These are phyloP conservation scores for Leavenworthia alabamica DNA, from an alignment of 345 rosid species.

Conservation along the genomic window DNA sequence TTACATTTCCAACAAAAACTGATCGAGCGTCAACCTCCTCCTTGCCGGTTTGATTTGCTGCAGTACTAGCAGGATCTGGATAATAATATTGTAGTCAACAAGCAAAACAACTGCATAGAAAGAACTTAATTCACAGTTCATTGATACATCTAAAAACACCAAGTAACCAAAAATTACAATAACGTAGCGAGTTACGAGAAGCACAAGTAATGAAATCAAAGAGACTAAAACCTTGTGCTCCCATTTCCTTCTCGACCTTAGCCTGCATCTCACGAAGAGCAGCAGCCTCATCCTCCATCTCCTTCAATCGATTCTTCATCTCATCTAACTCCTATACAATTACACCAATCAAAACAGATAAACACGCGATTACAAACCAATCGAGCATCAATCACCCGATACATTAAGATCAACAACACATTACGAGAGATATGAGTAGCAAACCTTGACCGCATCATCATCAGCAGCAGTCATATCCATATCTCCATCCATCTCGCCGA, in stretches of 20 bases:
- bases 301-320: slow-evolving; percentile 94
- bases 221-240: slow-evolving; percentile 60
- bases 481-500: slow-evolving; percentile 72
- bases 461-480: slow-evolving; percentile 68
- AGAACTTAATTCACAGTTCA: neutral
- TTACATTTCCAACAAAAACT: slow-evolving; percentile 94
- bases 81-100: neutral
- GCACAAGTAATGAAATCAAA: neutral
- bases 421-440: neutral
- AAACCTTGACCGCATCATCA: slow-evolving; percentile 78
- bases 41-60: slow-evolving; percentile 59
- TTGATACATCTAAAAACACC: neutral
- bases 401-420: neutral
- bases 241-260: slow-evolving; percentile 97
- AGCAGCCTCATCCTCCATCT: slow-evolving; percentile 97
- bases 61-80: slow-evolving; percentile 59
- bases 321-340: slow-evolving; percentile 74
- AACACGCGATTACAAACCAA: no score
- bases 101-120: neutral
- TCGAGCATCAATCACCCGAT: neutral
- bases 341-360: neutral
- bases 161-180: no score
- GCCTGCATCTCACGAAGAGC: slow-evolving; percentile 99
- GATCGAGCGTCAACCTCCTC: slow-evolving; percentile 82
- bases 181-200: neutral